Base-by-base conservation (phyloP, 306 rosid species). In the Mimosa bimucronata region DNA sequence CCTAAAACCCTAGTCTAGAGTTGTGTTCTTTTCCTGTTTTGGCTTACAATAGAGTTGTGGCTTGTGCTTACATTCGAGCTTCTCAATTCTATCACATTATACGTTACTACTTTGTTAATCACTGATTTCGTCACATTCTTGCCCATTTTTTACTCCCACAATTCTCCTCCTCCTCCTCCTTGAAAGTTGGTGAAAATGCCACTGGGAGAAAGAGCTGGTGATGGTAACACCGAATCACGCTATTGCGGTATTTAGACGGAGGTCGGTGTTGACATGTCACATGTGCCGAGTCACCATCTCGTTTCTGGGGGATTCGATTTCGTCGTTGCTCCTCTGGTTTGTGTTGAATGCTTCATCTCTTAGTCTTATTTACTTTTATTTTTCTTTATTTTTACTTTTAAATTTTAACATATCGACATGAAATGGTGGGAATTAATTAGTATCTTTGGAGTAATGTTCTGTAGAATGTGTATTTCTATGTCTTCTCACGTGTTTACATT, bases 291-390 rank as follows among this genome's bases (percentile, higher is more conserved):
- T 31, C 58, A 29, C 66, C 83, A 78, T 79, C 79, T 90, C 46
- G 66, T 84, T 34, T 60, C 44, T 3, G 89, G 87, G 30, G 88
- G 82, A 31, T 92, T 92, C 73, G 95, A 92, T 45, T 89, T 87
- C 71, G 85, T 85, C 52, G 74, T 89, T 60, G 82, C 90, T 80
- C 81, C 94, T 71, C 82, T 92, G 94, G 97, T 92, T 80, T 45
- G 92, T 78, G 40, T 69, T 31, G 2, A 46, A 16, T 25, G 25
- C 69, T 46, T 71, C 55, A 10, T 23, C 14, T 18, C 12, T n/a
- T 3, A 9, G 28, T 41, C 2, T 9, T 48, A 21, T 10, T 66
- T 29, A 52, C n/a, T 29, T 46, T 76, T 37, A 18, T n/a, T n/a
- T n/a, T n/a, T n/a, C n/a, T n/a, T n/a, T n/a, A n/a, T n/a, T n/a